Evolutionary conservation across 2,329 filamentous ascomycete genomes (phyloP).

Genomic region (Trematosphaeria pertusa): DNA sequence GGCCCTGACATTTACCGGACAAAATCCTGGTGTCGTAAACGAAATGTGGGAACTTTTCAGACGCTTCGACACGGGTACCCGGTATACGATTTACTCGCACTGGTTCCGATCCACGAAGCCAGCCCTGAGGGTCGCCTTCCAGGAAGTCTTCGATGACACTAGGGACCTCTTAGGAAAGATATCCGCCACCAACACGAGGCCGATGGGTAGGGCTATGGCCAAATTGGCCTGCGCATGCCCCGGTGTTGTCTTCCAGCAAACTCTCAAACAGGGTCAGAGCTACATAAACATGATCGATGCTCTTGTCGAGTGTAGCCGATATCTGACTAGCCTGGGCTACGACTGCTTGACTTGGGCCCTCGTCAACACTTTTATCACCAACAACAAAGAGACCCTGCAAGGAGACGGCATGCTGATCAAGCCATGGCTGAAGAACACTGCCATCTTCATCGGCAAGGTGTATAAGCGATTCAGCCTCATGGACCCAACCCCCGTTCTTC

Average conservation of each 20-base stretch:
- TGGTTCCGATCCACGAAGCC: slow-evolving; percentile 71
- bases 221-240: slow-evolving; percentile 93
- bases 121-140: slow-evolving; percentile 80
- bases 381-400: slow-evolving; percentile 65
- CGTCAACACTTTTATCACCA: slow-evolving; percentile 71
- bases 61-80: slow-evolving; percentile 74
- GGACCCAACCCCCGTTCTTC: slow-evolving; percentile 82
- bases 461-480: slow-evolving; percentile 86
- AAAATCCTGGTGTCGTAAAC: slow-evolving; percentile 83
- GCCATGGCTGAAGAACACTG: slow-evolving; percentile 88
- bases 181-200: slow-evolving; percentile 82
- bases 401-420: slow-evolving; percentile 78
- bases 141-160: slow-evolving; percentile 78
- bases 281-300: slow-evolving; percentile 96
- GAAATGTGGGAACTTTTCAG: slow-evolving; percentile 86
- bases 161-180: slow-evolving; percentile 87
- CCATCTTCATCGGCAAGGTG: slow-evolving; percentile 88
- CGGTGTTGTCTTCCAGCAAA: slow-evolving; percentile 87
- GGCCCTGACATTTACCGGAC: slow-evolving; percentile 82
- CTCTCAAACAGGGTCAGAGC: slow-evolving; percentile 87
- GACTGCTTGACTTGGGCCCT: slow-evolving; percentile 94
- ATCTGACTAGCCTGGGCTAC: slow-evolving; percentile 91
- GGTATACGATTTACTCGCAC: slow-evolving; percentile 91
- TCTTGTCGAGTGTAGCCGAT: slow-evolving; percentile 91
- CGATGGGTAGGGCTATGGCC: slow-evolving; percentile 86